Conservation (phyloP, 148 eudicot genomes). For the Heliosperma pusillum region DNA sequence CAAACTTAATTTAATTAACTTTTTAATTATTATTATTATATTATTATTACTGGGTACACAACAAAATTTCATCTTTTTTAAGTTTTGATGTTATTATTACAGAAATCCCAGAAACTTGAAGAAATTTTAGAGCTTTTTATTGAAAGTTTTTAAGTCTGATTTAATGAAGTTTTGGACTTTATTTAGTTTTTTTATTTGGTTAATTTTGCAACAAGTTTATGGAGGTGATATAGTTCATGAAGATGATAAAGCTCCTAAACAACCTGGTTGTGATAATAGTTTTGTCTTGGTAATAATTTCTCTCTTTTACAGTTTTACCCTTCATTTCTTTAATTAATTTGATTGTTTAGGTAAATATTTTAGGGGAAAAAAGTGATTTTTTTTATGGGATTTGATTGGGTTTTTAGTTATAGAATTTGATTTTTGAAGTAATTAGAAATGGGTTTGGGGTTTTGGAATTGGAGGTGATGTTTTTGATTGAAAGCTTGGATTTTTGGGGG, state of each 20-base stretch:
- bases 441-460: neutral
- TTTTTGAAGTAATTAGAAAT: constrained; percentile 3
- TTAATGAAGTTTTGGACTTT: constrained; percentile 21
- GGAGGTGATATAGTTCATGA: constrained; percentile 91
- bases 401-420: neutral
- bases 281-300: constrained; percentile 65
- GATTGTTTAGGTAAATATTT: neutral
- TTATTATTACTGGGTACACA: neutral
- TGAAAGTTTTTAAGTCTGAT: neutral
- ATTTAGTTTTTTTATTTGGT: constrained; percentile 11
- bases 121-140: constrained; percentile 2
- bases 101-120: constrained; percentile 9
- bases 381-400: neutral
- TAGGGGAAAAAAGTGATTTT: neutral
- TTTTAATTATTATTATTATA: too few species aligned
- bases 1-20: neutral
- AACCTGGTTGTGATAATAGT: constrained; percentile 82
- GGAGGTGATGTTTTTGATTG: neutral
- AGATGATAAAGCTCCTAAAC: constrained; percentile 71
- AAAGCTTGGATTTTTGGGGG: neutral
- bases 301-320: neutral
- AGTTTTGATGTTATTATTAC: constrained; percentile 5
- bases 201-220: constrained; percentile 29
- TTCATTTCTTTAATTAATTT: neutral
- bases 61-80: constrained; percentile 1